Base-by-base conservation (phyloP, 495 filamentous ascomycete species). In the Aspergillus leporis region DNA sequence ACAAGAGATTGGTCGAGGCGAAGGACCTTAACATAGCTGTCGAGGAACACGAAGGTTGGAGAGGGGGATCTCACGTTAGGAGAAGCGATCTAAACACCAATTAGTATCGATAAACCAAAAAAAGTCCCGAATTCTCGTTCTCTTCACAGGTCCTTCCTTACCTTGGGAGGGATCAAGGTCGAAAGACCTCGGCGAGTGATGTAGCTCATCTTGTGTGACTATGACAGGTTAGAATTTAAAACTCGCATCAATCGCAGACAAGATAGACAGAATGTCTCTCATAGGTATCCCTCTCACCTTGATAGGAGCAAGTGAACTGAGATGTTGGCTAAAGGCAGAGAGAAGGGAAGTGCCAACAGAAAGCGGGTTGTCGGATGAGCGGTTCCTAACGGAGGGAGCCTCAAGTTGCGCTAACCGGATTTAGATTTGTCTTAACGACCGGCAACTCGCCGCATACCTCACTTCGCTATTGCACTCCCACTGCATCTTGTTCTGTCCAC, bases 121-220 rank as follows among this genome's bases (percentile, higher is more conserved):
- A 18, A 47, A 22, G 9, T 36, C 19, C 50, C 55, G 19, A 13
- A 21, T 49, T 63, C 40, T 41, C 23, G 38, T 38, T 22, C 53
- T 51, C 52, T 45, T 48, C 56, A 52, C 60, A 47, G 41, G 54
- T 58, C 65, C 84, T 62, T 85, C 65, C 84, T 62, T 85, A 93
- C 93, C 89, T 98, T 98, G 65, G 94, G 94, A 66, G 94, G 94
- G 75, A 99, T 96, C 72, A 99, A 84, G 83, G 95, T 96, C 70
- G 95, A 97, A 70, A 99, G 88, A 83, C 84, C 88, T 76, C 93
- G 85, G 76, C 88, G 89, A 67, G 84, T 82, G 68, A 94, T 85
- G 85, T 84, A 92, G 80, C 92, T 96, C 93, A 97, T 98, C 75
- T 79, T 89, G 84, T 73, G 70, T 72, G 75, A 66, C 69, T 74